Conservation (phyloP, 2,329 filamentous ascomycete genomes). For the Hymenoscyphus fructigenus region DNA sequence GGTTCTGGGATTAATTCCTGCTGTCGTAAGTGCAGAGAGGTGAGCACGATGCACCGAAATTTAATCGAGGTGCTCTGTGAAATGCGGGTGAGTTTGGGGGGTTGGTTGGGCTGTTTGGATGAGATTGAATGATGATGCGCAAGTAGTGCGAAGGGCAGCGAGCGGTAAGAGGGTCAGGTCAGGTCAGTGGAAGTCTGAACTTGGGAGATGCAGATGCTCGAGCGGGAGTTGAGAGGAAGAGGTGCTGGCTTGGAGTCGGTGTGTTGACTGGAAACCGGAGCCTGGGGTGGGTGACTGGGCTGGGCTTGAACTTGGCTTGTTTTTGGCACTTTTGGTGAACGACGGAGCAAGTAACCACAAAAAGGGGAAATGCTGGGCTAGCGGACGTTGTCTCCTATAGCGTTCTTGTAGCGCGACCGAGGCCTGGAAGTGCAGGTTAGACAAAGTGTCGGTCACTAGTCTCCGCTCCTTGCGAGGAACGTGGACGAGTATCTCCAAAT, state of each 20-base stretch:
- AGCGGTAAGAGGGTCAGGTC: not conserved
- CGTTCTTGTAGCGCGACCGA: not conserved
- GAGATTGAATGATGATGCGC: not conserved
- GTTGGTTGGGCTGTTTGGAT: not conserved
- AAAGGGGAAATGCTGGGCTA: not conserved
- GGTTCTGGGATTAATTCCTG: conserved; percentile 16
- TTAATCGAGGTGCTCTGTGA: not conserved
- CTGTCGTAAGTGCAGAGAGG: conserved; percentile 2
- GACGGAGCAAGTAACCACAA: not conserved
- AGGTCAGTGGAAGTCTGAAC: not conserved
- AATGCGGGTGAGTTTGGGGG: not conserved
- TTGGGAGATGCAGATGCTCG: not conserved
- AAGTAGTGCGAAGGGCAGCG: not conserved
- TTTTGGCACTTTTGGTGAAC: not conserved
- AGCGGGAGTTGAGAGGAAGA: not conserved
- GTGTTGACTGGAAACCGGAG: not conserved
- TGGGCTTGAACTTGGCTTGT: not conserved
- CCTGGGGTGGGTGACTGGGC: not conserved
- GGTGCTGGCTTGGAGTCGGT: not conserved
- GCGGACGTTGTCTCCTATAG: not conserved
- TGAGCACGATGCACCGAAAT: not conserved
- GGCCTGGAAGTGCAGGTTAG: not conserved
- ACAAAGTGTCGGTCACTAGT: not conserved
- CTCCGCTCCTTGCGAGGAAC: not conserved
- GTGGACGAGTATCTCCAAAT: not conserved